Conservation (phyloP, 2,329 filamentous ascomycete genomes). For the Penicillium sumatraense region DNA sequence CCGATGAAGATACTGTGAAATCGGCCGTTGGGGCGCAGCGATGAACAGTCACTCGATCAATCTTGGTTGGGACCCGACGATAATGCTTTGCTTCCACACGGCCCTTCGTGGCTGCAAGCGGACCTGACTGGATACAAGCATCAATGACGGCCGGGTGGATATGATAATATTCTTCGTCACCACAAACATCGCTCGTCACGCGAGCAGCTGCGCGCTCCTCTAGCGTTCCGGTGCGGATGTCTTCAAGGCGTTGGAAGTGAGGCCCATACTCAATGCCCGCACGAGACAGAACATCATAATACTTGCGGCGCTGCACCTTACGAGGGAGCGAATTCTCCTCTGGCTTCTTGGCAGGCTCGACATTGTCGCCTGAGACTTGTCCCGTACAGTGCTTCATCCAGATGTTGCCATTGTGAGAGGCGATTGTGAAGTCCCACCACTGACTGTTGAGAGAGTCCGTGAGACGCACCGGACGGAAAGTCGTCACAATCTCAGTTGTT, state of each 20-base stretch:
- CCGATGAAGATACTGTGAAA: conserved; percentile 3
- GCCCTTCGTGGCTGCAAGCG: conserved; percentile 22
- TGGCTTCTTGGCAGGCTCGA: not conserved
- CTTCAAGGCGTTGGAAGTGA: conserved; percentile 6
- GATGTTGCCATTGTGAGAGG: conserved; percentile 21
- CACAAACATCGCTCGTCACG: not conserved
- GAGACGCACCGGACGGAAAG: conserved; percentile 11
- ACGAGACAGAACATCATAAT: conserved; percentile 11
- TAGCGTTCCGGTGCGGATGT: conserved; percentile 8
- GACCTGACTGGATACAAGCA: conserved; percentile 22
- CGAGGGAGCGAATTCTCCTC: not conserved
- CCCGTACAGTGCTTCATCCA: conserved; percentile 33
- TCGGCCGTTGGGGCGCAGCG: not conserved
- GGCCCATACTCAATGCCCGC: conserved; percentile 14
- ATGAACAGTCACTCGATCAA: conserved; percentile 3
- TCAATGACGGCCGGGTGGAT: conserved; percentile 28
- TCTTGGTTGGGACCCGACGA: conserved; percentile 21
- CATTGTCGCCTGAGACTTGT: conserved; percentile 8
- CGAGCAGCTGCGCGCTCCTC: conserved; percentile 1
- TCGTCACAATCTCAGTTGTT: conserved; percentile 22
- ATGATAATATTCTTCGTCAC: conserved; percentile 13
- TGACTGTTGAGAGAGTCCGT: conserved; percentile 12
- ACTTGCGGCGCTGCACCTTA: not conserved
- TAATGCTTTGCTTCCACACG: conserved; percentile 6
- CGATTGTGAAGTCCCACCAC: conserved; percentile 34